Conservation (phyloP, 176 grass and related monocot species). For the Musa itinerans region DNA sequence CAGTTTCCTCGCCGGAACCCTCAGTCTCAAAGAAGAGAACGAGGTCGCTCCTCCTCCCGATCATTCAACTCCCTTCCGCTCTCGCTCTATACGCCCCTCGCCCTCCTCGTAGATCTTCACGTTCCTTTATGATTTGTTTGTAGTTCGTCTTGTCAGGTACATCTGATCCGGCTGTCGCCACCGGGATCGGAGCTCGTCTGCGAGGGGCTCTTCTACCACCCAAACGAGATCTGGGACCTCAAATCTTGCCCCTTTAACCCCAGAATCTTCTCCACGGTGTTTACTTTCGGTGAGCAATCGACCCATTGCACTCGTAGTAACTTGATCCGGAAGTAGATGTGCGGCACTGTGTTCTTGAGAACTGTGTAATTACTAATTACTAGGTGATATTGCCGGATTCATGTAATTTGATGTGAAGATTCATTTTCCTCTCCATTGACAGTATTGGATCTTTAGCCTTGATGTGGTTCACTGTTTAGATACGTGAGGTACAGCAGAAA, state of each 20-base stretch:
- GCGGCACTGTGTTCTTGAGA: neutral
- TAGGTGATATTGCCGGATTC: neutral
- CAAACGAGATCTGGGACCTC: constrained; percentile 98
- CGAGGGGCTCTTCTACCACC: constrained; percentile 95
- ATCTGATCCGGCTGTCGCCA: constrained; percentile 78
- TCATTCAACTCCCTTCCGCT: neutral
- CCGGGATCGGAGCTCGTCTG: constrained; percentile 71
- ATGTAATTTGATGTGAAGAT: neutral
- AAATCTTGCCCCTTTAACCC: constrained; percentile 90
- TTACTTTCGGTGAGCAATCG: constrained; percentile 64
- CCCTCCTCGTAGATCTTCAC: neutral
- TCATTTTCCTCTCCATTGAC: neutral
- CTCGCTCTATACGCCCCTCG: neutral
- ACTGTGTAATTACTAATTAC: neutral
- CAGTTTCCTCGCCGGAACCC: constrained; percentile 91
- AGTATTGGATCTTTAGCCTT: neutral
- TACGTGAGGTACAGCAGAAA: neutral
- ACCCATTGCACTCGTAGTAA: neutral
- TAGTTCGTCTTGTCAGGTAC: constrained; percentile 49
- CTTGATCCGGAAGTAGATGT: neutral
- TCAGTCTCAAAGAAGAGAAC: constrained; percentile 95
- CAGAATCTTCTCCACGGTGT: constrained; percentile 84
- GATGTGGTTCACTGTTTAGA: neutral
- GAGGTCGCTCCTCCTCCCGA: constrained; percentile 38
- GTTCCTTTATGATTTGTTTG: neutral